A percentile compares a stretch with the other conserved stretches of the same genome.
phyloP scores from a whole-genome alignment of 2,329 filamentous ascomycete genomes.

The Monilinia vaccinii-corymbosi region DNA sequence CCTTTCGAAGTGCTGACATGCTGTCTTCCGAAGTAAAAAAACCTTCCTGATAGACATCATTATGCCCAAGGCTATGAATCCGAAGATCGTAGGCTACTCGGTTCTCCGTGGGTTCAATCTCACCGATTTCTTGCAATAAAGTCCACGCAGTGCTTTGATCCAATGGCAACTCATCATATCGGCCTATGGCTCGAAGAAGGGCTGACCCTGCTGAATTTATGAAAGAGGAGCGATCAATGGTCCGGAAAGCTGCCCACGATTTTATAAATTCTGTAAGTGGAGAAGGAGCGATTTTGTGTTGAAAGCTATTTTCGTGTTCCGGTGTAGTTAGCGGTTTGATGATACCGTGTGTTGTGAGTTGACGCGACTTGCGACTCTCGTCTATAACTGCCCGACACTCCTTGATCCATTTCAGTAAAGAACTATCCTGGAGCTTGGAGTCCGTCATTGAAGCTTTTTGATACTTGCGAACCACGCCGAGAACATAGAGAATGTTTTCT shows the following conservation, averaged over 20 bases:
- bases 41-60: background rate
- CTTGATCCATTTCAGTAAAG: conserved; percentile 35
- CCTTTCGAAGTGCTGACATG: conserved; percentile 45
- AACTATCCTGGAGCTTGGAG: background rate
- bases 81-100: conserved; percentile 51
- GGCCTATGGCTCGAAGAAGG: conserved; percentile 50
- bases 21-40: conserved; percentile 31
- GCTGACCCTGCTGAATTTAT: conserved; percentile 54
- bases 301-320: background rate
- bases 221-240: conserved; percentile 43
- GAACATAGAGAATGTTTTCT: conserved; percentile 35
- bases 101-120: conserved; percentile 63
- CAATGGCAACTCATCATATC: conserved; percentile 46
- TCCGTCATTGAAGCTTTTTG: background rate
- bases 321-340: conserved; percentile 31
- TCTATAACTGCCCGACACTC: conserved; percentile 43
- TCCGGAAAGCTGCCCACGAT: conserved; percentile 51
- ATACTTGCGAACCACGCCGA: conserved; percentile 37
- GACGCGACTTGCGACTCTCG: conserved; percentile 39
- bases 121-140: conserved; percentile 69
- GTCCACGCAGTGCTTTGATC: conserved; percentile 44
- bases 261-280: conserved; percentile 47
- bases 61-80: conserved; percentile 27
- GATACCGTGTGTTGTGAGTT: conserved; percentile 43
- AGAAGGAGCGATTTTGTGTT: background rate